These are phyloP conservation scores for Leishmania mexicana DNA, from an alignment of 208 protist species.

Conservation along the genomic window DNA sequence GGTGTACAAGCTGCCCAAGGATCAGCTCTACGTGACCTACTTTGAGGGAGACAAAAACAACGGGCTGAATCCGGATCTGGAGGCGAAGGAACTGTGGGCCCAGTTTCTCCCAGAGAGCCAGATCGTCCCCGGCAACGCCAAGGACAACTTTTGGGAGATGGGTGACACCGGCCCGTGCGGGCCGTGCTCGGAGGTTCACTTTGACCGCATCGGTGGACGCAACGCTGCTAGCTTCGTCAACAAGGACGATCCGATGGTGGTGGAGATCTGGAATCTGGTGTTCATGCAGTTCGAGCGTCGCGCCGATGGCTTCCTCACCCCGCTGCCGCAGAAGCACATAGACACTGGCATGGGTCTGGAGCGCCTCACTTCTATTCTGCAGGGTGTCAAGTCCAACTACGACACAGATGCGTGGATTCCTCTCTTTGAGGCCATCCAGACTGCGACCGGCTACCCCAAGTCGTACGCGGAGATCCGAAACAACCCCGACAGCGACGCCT, in stretches of 20 bases:
- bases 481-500: constrained; percentile 84
- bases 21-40: constrained; percentile 99
- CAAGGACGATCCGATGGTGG: constrained; percentile 98
- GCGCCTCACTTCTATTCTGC: constrained; percentile 97
- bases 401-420: constrained; percentile 98
- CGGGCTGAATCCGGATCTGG: constrained; percentile 91
- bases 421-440: constrained; percentile 97
- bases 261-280: constrained; percentile 99
- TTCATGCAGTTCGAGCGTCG: constrained; percentile 99
- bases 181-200: constrained; percentile 99
- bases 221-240: constrained; percentile 97
- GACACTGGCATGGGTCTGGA: constrained; percentile 99
- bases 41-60: constrained; percentile 95
- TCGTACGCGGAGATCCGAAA: constrained; percentile 89
- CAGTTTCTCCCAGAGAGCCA: constrained; percentile 89
- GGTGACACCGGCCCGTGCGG: constrained; percentile 98
- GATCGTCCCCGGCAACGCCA: constrained; percentile 93
- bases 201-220: constrained; percentile 97
- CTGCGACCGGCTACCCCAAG: constrained; percentile 85
- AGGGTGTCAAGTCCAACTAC: constrained; percentile 98
- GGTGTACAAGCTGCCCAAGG: constrained; percentile 93
- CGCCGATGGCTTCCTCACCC: constrained; percentile 79
- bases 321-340: constrained; percentile 94
- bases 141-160: constrained; percentile 99
- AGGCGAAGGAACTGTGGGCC: constrained; percentile 95